Conservation (phyloP, 768 basidiomycete species). For the Crepidotus variabilis region DNA sequence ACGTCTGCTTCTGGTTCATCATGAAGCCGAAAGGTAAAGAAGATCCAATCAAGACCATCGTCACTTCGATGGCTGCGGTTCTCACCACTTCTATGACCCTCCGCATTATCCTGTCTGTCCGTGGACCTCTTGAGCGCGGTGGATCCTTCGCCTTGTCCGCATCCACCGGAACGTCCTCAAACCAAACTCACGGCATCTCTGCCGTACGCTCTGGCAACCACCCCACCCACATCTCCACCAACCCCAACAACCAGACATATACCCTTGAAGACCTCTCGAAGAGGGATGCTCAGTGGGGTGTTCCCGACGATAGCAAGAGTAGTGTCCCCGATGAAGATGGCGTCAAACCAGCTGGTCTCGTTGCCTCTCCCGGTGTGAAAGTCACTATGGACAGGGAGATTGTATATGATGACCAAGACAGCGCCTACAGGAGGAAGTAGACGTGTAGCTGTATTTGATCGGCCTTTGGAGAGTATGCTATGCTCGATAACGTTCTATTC, state of each 20-base stretch:
- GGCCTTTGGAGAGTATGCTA: too few species aligned
- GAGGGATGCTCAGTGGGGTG: conserved; percentile 43
- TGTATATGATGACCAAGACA: conserved; percentile 11
- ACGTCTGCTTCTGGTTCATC: conserved; percentile 87
- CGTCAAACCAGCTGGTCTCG: conserved; percentile 14
- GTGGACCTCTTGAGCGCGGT: conserved; percentile 69
- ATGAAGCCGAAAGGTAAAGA: conserved; percentile 54
- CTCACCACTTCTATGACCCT: conserved; percentile 86
- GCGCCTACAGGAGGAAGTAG: not conserved
- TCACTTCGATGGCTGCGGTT: conserved; percentile 81
- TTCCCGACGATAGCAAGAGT: conserved; percentile 34
- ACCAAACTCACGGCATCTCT: conserved; percentile 47
- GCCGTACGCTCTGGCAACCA: conserved; percentile 16
- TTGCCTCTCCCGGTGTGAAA: conserved; percentile 41
- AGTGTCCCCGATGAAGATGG: conserved; percentile 14
- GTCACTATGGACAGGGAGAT: conserved; percentile 56
- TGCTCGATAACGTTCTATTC: too few species aligned
- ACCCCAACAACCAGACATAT: conserved; percentile 39
- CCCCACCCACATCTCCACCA: conserved; percentile 33
- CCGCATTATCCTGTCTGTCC: conserved; percentile 80
- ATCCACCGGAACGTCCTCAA: conserved; percentile 39
- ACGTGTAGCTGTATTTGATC: not conserved
- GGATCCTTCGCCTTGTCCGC: conserved; percentile 65
- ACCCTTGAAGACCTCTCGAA: conserved; percentile 54
- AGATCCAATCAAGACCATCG: conserved; percentile 79